These are phyloP conservation scores for Phenoliferia sp. DNA, from an alignment of 1,284 basidiomycete genomes.

Conservation along the genomic window DNA sequence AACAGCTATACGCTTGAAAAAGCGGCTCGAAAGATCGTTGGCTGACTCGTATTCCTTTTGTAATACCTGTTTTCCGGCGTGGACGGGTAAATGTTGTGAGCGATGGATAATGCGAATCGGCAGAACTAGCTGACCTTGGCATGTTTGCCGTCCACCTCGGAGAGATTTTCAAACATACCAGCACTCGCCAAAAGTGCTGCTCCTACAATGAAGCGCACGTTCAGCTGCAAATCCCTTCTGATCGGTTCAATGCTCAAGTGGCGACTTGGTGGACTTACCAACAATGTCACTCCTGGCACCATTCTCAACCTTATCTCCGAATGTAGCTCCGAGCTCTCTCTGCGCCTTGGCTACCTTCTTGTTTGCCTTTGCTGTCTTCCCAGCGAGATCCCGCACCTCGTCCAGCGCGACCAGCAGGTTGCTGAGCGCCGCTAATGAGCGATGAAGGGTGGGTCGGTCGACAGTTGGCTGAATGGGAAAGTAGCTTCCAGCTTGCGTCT, in stretches of 20 bases:
- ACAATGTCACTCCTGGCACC: constrained; percentile 5
- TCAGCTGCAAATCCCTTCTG: neutral
- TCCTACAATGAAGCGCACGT: too few relatives aligned
- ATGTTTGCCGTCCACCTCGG: constrained; percentile 3
- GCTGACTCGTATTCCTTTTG: constrained; percentile 22
- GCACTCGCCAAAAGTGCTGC: constrained; percentile 5
- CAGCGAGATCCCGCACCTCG: constrained; percentile 2
- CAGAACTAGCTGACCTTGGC: neutral
- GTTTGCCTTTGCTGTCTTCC: constrained; percentile 2
- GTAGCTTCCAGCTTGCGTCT: neutral
- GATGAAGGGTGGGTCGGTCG: constrained; percentile 20
- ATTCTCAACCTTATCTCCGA: constrained; percentile 1
- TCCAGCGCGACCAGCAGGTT: constrained; percentile 22
- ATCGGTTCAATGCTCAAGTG: neutral
- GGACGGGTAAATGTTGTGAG: neutral
- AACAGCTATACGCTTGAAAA: constrained; percentile 21
- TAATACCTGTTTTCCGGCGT: constrained; percentile 1
- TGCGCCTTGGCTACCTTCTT: constrained; percentile 10
- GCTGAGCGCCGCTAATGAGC: constrained; percentile 5
- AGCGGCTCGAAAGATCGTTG: constrained; percentile 9
- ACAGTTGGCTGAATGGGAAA: neutral
- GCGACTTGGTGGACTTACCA: neutral
- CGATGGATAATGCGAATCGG: neutral
- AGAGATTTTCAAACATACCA: constrained; percentile 9
- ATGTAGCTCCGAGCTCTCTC: constrained; percentile 9